Conservation (phyloP, 768 basidiomycete genomes). For the Bullera alba region DNA sequence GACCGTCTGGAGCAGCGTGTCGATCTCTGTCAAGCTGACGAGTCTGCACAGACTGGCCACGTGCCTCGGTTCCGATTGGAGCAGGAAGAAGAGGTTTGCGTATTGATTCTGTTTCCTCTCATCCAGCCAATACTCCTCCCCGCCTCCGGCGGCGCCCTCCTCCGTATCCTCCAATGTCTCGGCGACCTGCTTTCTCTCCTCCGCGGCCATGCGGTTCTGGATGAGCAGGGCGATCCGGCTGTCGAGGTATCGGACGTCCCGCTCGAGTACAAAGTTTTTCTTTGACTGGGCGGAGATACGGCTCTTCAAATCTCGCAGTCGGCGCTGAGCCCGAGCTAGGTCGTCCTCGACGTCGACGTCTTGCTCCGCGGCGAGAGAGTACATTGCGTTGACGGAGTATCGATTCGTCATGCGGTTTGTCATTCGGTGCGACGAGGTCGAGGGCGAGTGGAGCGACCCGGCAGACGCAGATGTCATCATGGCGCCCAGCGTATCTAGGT, state of each 20-base stretch:
- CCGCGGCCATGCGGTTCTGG: constrained; percentile 94
- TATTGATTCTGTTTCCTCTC: constrained; percentile 86
- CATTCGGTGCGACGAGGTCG: constrained; percentile 22
- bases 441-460: no score
- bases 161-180: constrained; percentile 93
- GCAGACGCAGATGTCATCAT: no score
- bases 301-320: constrained; percentile 87
- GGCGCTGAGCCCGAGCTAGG: constrained; percentile 94
- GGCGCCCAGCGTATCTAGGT: no score
- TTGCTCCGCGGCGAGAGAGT: constrained; percentile 97
- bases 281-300: constrained; percentile 98
- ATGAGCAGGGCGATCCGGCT: constrained; percentile 94
- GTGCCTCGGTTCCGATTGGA: constrained; percentile 95
- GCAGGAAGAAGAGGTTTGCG: constrained; percentile 95
- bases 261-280: constrained; percentile 98
- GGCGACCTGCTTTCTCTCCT: constrained; percentile 96
- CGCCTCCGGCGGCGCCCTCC: constrained; percentile 51
- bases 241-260: constrained; percentile 97
- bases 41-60: constrained; percentile 93
- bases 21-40: constrained; percentile 92
- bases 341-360: constrained; percentile 98
- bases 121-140: constrained; percentile 89
- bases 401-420: constrained; percentile 86
- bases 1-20: constrained; percentile 97
- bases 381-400: constrained; percentile 89